Percentiles rank a stretch among this genome's conserved stretches.
Conservation (phyloP, 352 stramenopile species). For the Globisporangium viniferum region DNA sequence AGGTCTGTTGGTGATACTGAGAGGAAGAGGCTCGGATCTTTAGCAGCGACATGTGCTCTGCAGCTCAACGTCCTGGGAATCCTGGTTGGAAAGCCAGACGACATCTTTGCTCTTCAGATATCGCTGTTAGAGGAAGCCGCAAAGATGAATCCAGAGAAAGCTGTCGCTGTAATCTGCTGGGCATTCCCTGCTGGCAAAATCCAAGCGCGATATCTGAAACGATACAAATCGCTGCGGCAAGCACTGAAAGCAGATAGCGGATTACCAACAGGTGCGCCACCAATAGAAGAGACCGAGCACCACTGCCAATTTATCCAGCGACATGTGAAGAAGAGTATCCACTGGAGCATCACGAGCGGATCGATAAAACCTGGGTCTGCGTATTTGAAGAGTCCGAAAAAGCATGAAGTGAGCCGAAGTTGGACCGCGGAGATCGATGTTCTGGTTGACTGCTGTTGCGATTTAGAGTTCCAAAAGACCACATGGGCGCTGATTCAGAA, state of each 20-base stretch:
- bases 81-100: constrained; percentile 19
- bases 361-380: neutral
- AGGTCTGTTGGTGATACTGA: neutral
- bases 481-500: constrained; percentile 27
- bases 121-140: constrained; percentile 34
- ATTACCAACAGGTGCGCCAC: neutral
- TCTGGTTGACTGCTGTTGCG: constrained; percentile 26
- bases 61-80: constrained; percentile 30
- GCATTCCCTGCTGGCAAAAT: constrained; percentile 28
- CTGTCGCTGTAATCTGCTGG: constrained; percentile 26
- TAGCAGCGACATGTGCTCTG: constrained; percentile 38
- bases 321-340: constrained; percentile 15
- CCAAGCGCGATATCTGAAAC: constrained; percentile 28
- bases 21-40: constrained; percentile 14
- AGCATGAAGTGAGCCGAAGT: constrained; percentile 12
- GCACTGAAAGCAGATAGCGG: constrained; percentile 7
- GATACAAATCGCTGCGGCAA: constrained; percentile 27
- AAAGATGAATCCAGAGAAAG: constrained; percentile 24
- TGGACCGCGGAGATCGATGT: constrained; percentile 16
- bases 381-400: neutral
- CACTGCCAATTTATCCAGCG: constrained; percentile 25
- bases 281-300: constrained; percentile 25
- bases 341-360: constrained; percentile 9
- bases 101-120: constrained; percentile 32
- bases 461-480: constrained; percentile 24